Percentiles rank a stretch among this genome's conserved stretches.
Evolutionary conservation across 768 basidiomycete species (phyloP).

Genomic region (Imleria badia): DNA sequence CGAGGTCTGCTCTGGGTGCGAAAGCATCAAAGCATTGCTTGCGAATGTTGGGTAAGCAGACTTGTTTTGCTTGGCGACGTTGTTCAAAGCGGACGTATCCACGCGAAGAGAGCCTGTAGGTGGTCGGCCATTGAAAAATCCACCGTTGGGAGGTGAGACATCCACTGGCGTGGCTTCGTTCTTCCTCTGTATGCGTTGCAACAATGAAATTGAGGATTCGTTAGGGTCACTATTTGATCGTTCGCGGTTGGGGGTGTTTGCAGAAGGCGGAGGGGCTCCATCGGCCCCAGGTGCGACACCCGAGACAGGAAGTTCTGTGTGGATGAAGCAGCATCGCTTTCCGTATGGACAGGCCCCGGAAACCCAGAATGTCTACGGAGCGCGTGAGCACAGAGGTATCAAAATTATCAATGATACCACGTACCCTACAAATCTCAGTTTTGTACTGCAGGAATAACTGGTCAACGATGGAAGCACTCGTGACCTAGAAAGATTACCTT

Average conservation of each 20-base stretch:
- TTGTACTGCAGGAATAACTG: conserved; percentile 61
- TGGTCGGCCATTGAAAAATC: conserved; percentile 60
- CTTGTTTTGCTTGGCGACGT: conserved; percentile 72
- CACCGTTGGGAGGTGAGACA: conserved; percentile 38
- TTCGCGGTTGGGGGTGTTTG: conserved; percentile 55
- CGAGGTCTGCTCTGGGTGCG: conserved; percentile 53
- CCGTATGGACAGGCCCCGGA: conserved; percentile 92
- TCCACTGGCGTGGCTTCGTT: conserved; percentile 62
- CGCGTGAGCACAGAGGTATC: conserved; percentile 6
- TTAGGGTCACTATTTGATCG: conserved; percentile 83
- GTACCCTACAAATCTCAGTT: conserved; percentile 88
- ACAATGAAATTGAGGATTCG: conserved; percentile 64
- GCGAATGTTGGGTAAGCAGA: conserved; percentile 73
- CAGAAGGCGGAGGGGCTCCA: conserved; percentile 51
- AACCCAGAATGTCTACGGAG: conserved; percentile 82
- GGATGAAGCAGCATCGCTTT: conserved; percentile 92
- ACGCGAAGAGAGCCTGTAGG: conserved; percentile 71
- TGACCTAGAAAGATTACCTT: conserved; percentile 53
- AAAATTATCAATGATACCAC: conserved; percentile 20
- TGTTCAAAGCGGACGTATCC: conserved; percentile 66
- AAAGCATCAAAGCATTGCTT: conserved; percentile 49
- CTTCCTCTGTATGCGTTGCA: conserved; percentile 73
- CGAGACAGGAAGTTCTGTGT: conserved; percentile 77
- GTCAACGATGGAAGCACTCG: conserved; percentile 12
- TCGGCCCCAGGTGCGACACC: conserved; percentile 56